A percentile compares a stretch with the other conserved stretches of the same genome.
These are phyloP conservation scores for Periglandula ipomoeae DNA, from an alignment of 2,329 filamentous ascomycete species.

Conservation along the genomic window DNA sequence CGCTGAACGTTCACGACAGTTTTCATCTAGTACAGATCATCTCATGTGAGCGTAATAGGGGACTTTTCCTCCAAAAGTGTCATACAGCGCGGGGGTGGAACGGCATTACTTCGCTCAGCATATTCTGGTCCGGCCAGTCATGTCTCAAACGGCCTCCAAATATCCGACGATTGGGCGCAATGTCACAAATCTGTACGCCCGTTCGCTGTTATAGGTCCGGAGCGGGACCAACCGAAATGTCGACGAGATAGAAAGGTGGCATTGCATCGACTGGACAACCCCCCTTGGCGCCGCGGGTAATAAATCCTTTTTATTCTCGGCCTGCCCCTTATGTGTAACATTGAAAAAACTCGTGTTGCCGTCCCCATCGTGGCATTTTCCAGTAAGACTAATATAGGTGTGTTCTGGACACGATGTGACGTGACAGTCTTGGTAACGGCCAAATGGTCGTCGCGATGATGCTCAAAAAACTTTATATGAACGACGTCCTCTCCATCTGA, in stretches of 20 bases:
- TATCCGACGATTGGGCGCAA: neutral
- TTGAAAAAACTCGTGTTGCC: neutral
- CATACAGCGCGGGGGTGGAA: neutral
- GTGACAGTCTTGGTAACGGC: no score
- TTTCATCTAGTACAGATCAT: no score
- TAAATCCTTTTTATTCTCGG: neutral
- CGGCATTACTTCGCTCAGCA: neutral
- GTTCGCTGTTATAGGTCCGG: no score
- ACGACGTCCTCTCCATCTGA: neutral
- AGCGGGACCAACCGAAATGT: no score
- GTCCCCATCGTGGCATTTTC: neutral
- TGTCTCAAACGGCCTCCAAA: neutral
- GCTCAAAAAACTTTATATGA: neutral
- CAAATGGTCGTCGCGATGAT: neutral
- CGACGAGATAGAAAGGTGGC: neutral
- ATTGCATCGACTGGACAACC: neutral
- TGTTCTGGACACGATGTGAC: neutral
- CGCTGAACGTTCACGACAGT: no score
- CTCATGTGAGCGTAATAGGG: neutral
- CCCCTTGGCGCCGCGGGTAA: no score
- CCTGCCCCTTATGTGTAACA: slow-evolving; percentile 1
- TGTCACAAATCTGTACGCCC: neutral
- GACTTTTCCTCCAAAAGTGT: neutral
- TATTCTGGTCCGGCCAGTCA: neutral
- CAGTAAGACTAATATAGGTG: neutral